Evolutionary conservation across 306 rosid species (phyloP).

Genomic region (Crataegus laevigata): DNA sequence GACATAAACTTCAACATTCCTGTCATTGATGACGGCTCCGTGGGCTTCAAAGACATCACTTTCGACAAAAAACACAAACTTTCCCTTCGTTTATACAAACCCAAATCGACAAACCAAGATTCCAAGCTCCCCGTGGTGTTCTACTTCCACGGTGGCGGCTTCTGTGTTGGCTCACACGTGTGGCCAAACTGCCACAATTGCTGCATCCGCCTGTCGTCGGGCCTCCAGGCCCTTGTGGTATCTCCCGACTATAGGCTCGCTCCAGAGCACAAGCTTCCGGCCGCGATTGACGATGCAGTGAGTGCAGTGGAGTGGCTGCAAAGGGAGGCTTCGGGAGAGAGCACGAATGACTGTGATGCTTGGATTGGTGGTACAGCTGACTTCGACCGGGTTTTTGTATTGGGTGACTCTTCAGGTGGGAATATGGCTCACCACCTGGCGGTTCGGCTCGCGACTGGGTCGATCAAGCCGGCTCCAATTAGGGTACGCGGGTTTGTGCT

Average conservation of each 20-base stretch:
- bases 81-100: conserved; percentile 64
- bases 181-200: conserved; percentile 84
- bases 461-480: conserved; percentile 28
- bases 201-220: conserved; percentile 54
- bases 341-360: conserved; percentile 28
- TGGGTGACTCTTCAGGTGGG: conserved; percentile 94
- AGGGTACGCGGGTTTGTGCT: conserved; percentile 56
- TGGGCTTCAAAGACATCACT: conserved; percentile 44
- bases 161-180: conserved; percentile 69
- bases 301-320: conserved; percentile 67
- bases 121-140: conserved; percentile 38
- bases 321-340: conserved; percentile 27
- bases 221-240: conserved; percentile 41
- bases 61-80: conserved; percentile 43
- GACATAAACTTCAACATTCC: conserved; percentile 40
- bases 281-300: conserved; percentile 63
- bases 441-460: conserved; percentile 38
- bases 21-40: conserved; percentile 32
- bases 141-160: conserved; percentile 86
- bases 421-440: conserved; percentile 85
- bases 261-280: conserved; percentile 76
- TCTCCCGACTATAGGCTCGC: conserved; percentile 76
- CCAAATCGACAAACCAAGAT: conserved; percentile 3
- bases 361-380: conserved; percentile 50
- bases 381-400: conserved; percentile 49